Percentiles rank a stretch among this genome's conserved stretches.
Conservation (phyloP, 1,139 yeast genomes). For the Nakaseomyces delphensis region DNA sequence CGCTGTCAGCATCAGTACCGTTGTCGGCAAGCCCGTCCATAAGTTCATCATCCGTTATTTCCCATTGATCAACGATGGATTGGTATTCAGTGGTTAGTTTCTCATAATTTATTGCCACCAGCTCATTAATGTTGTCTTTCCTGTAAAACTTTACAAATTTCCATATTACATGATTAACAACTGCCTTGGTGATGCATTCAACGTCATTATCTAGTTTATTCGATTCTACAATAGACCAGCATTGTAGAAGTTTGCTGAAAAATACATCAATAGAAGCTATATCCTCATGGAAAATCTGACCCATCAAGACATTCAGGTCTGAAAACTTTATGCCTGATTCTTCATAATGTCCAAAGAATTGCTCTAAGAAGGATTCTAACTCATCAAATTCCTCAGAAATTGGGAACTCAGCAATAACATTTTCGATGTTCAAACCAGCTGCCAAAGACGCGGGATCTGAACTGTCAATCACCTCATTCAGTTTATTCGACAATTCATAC, state of each 20-base stretch:
- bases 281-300: conserved; percentile 17
- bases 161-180: conserved; percentile 18
- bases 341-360: conserved; percentile 23
- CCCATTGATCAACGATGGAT: conserved; percentile 24
- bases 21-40: conserved; percentile 2
- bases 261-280: conserved; percentile 18
- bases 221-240: conserved; percentile 23
- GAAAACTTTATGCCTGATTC: conserved; percentile 19
- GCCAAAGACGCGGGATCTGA: neutral
- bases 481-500: conserved; percentile 1
- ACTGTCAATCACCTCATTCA: neutral
- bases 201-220: conserved; percentile 10
- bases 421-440: neutral
- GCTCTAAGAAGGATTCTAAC: conserved; percentile 23
- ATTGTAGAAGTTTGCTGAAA: conserved; percentile 24
- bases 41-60: conserved; percentile 11
- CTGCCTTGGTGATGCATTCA: conserved; percentile 16
- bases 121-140: conserved; percentile 10
- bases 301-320: conserved; percentile 12
- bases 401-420: neutral
- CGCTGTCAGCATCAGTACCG: neutral
- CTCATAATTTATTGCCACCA: conserved; percentile 8
- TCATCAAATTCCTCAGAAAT: conserved; percentile 14
- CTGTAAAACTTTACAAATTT: conserved; percentile 14
- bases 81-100: conserved; percentile 13